These are phyloP conservation scores for Cerrena zonata DNA, from an alignment of 1,284 basidiomycete genomes.

Conservation along the genomic window DNA sequence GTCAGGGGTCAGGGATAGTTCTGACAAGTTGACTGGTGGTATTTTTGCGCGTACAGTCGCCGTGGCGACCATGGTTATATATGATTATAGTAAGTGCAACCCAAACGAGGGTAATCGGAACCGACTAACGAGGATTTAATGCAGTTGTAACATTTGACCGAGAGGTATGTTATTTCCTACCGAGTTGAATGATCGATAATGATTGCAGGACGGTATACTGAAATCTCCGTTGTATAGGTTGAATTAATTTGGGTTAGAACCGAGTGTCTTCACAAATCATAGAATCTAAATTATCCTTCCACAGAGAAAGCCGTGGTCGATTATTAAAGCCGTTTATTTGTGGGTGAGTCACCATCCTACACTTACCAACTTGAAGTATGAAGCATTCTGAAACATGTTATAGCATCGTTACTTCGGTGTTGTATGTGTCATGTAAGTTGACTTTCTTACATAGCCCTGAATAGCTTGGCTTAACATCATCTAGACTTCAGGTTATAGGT, in stretches of 20 bases:
- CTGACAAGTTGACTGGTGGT: no score
- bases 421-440: constrained; percentile 18
- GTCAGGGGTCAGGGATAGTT: background rate
- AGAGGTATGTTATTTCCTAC: constrained; percentile 17
- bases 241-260: constrained; percentile 23
- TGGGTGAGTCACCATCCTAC: constrained; percentile 16
- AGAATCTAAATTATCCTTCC: constrained; percentile 1
- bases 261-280: background rate
- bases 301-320: constrained; percentile 25
- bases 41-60: constrained; percentile 9
- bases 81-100: constrained; percentile 20
- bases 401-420: constrained; percentile 26
- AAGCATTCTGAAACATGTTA: background rate
- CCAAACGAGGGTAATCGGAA: no score
- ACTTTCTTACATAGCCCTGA: no score
- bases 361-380: constrained; percentile 7
- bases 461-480: background rate
- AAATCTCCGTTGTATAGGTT: constrained; percentile 11
- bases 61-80: constrained; percentile 20
- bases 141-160: constrained; percentile 21
- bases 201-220: background rate
- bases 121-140: no score
- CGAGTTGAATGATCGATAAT: background rate
- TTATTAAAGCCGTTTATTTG: constrained; percentile 23
- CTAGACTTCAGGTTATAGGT: constrained; percentile 22